Percentiles rank a stretch among this genome's conserved stretches.
phyloP scores from a whole-genome alignment of 1,139 yeast genomes.

The Yamadazyma trypodendri region DNA sequence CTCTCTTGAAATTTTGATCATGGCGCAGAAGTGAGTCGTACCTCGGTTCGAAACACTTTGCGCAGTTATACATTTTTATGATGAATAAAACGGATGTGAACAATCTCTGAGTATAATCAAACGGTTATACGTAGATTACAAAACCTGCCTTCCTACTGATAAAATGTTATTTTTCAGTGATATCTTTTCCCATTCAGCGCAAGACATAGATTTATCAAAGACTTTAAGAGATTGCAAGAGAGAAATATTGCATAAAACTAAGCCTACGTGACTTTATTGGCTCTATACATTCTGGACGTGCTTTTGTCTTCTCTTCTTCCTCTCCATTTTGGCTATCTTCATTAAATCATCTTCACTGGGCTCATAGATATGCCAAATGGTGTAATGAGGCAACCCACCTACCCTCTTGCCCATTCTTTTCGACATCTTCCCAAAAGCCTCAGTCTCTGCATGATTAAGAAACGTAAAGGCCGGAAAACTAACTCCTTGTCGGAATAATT shows the following conservation, averaged over 20 bases:
- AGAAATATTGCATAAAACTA: too few species aligned
- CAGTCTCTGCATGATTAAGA: constrained; percentile 88
- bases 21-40: constrained; percentile 8
- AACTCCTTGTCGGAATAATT: constrained; percentile 77
- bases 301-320: constrained; percentile 56
- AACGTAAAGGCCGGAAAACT: constrained; percentile 89
- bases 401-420: constrained; percentile 76
- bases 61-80: constrained; percentile 19
- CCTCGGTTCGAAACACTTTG: constrained; percentile 9
- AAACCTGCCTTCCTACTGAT: constrained; percentile 56
- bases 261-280: neutral
- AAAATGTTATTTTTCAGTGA: constrained; percentile 7
- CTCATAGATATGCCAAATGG: constrained; percentile 85
- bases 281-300: constrained; percentile 16
- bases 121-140: constrained; percentile 46
- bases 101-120: constrained; percentile 50
- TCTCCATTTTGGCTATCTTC: constrained; percentile 68
- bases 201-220: too few species aligned
- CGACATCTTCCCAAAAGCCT: constrained; percentile 88
- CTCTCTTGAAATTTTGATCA: constrained; percentile 11
- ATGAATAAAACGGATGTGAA: constrained; percentile 54
- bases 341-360: constrained; percentile 88
- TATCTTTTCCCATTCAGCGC: too few species aligned
- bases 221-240: neutral
- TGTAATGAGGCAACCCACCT: constrained; percentile 87